Evolutionary conservation across 148 eudicot genomes (phyloP).

Genomic region (Fagopyrum esculentum): DNA sequence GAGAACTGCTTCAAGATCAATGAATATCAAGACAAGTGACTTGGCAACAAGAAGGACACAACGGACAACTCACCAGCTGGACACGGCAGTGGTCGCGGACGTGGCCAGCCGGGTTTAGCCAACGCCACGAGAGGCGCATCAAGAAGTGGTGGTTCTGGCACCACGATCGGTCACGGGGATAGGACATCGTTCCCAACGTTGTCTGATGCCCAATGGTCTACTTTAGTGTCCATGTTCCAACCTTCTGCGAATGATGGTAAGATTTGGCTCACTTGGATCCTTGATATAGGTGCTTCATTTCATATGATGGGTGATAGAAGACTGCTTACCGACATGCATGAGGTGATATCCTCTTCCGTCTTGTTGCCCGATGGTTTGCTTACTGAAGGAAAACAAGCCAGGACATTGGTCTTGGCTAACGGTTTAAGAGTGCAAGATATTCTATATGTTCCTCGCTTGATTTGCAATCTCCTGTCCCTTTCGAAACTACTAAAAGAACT

Average conservation of each 20-base stretch:
- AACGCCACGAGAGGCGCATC: too few species aligned
- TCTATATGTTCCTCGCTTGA: slow-evolving; percentile 15
- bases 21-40: too few species aligned
- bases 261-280: slow-evolving; percentile 8
- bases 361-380: slow-evolving; percentile 6
- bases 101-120: too few species aligned
- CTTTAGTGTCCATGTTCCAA: too few species aligned
- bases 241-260: neutral
- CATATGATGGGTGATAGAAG: slow-evolving; percentile 13
- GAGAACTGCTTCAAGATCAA: too few species aligned
- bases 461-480: slow-evolving; percentile 14
- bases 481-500: neutral
- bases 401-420: neutral
- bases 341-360: neutral
- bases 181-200: too few species aligned
- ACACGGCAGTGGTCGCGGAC: too few species aligned
- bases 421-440: neutral
- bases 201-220: too few species aligned
- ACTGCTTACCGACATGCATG: neutral
- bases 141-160: too few species aligned
- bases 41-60: too few species aligned
- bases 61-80: too few species aligned
- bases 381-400: neutral
- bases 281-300: slow-evolving; percentile 12
- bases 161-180: too few species aligned